Conservation (phyloP, 2,329 filamentous ascomycete species). For the Lasiodiplodia hormozganensis region DNA sequence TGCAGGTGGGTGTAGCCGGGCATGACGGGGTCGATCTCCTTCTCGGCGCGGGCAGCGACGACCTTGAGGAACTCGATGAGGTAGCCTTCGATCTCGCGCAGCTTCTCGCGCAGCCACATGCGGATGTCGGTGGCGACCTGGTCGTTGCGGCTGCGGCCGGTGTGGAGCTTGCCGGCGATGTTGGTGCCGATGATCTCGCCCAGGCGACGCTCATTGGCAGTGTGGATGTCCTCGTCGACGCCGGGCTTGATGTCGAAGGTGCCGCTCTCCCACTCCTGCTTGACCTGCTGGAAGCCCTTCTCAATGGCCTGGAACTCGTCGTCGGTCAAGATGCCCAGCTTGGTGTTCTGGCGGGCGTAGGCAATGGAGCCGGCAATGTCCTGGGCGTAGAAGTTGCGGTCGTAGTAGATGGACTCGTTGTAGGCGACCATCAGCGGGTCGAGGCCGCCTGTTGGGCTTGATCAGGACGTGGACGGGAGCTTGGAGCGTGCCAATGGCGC, state of each 20-base stretch:
- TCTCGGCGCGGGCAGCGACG: conserved; percentile 71
- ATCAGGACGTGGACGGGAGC: background rate
- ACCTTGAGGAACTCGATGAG: conserved; percentile 75
- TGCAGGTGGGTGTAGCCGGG: conserved; percentile 90
- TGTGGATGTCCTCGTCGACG: conserved; percentile 63
- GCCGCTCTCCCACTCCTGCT: conserved; percentile 56
- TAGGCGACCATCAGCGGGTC: conserved; percentile 88
- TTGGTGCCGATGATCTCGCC: conserved; percentile 88
- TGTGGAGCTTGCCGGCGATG: conserved; percentile 87
- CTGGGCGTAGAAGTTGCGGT: conserved; percentile 77
- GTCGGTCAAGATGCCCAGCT: conserved; percentile 73
- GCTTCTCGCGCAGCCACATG: conserved; percentile 80
- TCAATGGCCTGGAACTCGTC: conserved; percentile 79
- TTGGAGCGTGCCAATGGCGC: background rate
- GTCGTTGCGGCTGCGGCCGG: conserved; percentile 85
- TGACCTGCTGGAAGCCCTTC: conserved; percentile 68
- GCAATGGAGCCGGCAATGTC: conserved; percentile 83
- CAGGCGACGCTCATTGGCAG: conserved; percentile 60
- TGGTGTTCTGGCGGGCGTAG: conserved; percentile 80
- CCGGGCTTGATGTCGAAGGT: conserved; percentile 55
- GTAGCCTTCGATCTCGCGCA: conserved; percentile 72
- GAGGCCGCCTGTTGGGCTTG: conserved; percentile 67
- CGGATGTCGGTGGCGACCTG: conserved; percentile 91
- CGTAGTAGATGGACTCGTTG: conserved; percentile 82
- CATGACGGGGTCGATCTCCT: conserved; percentile 80